Percentiles rank a stretch among this genome's conserved stretches.
Conservation (phyloP, 2,329 filamentous ascomycete genomes). For the Lecanoromycetidae sp. region DNA sequence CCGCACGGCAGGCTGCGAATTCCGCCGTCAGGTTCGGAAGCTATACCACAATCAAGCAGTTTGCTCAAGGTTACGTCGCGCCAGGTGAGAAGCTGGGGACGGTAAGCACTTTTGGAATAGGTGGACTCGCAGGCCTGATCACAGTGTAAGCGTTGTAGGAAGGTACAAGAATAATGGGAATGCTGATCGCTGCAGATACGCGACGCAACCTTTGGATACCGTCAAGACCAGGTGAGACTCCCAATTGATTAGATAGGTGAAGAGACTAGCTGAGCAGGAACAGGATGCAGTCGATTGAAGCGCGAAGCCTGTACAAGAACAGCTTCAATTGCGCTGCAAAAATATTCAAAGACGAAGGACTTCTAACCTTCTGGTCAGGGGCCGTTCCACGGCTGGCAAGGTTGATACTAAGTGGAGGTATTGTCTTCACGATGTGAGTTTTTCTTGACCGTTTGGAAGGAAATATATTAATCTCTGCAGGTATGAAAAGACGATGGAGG, state of each 20-base stretch:
- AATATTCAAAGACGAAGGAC: conserved; percentile 79
- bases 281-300: conserved; percentile 92
- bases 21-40: conserved; percentile 81
- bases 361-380: conserved; percentile 88
- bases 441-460: not conserved
- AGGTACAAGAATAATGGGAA: not conserved
- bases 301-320: conserved; percentile 69
- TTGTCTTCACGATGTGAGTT: conserved; percentile 83
- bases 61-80: conserved; percentile 81
- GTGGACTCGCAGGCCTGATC: conserved; percentile 75
- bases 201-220: conserved; percentile 67
- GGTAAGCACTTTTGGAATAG: conserved; percentile 78
- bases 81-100: conserved; percentile 91
- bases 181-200: conserved; percentile 30
- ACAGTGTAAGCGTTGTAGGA: conserved; percentile 56
- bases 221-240: conserved; percentile 62
- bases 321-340: conserved; percentile 68
- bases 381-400: conserved; percentile 74
- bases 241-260: not conserved
- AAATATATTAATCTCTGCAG: conserved; percentile 1
- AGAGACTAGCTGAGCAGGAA: conserved; percentile 14
- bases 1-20: conserved; percentile 87
- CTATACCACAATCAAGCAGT: conserved; percentile 81
- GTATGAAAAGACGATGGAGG: conserved; percentile 15
- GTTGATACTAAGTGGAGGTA: conserved; percentile 81